Base-by-base conservation (phyloP, 2,329 filamentous ascomycete genomes). In the Phaeosphaeriaceae sp. region DNA sequence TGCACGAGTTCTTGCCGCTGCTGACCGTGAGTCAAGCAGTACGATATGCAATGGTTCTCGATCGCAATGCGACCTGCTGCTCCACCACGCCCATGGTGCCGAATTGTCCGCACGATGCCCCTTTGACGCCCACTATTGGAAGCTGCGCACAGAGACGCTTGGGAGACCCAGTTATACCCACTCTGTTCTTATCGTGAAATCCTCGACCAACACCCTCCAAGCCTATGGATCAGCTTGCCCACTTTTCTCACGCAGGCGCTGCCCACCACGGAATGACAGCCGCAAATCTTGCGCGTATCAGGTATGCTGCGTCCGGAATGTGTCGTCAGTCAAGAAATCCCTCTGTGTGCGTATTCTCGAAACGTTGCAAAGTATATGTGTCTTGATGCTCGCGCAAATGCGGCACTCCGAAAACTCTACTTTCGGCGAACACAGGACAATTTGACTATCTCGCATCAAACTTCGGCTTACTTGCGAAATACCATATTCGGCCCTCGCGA, bases 121-220 rank as follows among this genome's bases (percentile, higher is more conserved):
- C 58, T 62, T 55, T 46, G 42, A 54, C 46, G 47, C 42, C 54
- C 52, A 67, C 56, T 63, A 75, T 76, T 75, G 73, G 72, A 57
- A 47, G 56, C 63, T 55, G 60, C 68, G 68, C 63, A 67, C 58
- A 61, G 60, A 50, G 61, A 66, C 65, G 63, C 64, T 69, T 66
- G 62, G 67, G 58, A 54, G 72, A 59, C 70, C 73, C 73, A 73
- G 59, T 69, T 73, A 63, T 75, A 74, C 68, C 72, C 73, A 75
- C 72, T 66, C 44, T 65, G 58, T 67, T 50, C 65, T 74, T 75
- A 74, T 75, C 72, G 72, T 65, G 68, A 63, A 69, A 72, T 49
- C 68, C 69, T 69, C 55, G 71, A 71, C 57, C 61, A 71, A 65
- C 60, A 48, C 58, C 59, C 63, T 55, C 67, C 63, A 67, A 63